Percentiles rank a stretch among this genome's conserved stretches.
Evolutionary conservation across 805 yeast species (phyloP).

Genomic region (Kodamaea fukazawae): DNA sequence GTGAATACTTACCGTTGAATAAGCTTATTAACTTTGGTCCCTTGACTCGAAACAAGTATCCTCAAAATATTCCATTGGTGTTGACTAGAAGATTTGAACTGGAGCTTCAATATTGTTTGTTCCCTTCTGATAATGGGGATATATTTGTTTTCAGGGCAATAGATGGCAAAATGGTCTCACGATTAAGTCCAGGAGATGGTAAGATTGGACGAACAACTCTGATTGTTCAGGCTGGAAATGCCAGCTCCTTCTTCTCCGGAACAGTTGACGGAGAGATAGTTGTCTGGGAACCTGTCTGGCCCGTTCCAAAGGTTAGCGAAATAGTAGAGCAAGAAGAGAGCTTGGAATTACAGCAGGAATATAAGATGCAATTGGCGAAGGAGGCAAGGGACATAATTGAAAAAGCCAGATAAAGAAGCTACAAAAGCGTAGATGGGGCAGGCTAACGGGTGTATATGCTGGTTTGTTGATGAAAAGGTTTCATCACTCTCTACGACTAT

Average conservation of each 20-base stretch:
- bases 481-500: too few relatives aligned
- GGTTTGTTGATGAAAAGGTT: too few relatives aligned
- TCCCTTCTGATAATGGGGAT: constrained; percentile 77
- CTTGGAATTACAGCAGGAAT: background rate
- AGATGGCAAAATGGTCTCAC: constrained; percentile 61
- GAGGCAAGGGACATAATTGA: constrained; percentile 11
- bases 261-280: constrained; percentile 65
- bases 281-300: constrained; percentile 44
- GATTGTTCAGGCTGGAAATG: constrained; percentile 47
- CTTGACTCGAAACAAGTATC: constrained; percentile 59
- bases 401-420: too few relatives aligned
- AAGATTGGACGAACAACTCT: constrained; percentile 48
- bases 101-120: constrained; percentile 55
- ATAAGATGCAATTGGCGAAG: constrained; percentile 7
- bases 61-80: constrained; percentile 49
- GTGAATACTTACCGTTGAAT: constrained; percentile 46
- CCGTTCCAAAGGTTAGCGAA: constrained; percentile 5
- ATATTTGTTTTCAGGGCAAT: constrained; percentile 53
- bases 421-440: too few relatives aligned
- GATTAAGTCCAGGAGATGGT: constrained; percentile 47
- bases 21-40: constrained; percentile 77
- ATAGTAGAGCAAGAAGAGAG: constrained; percentile 6
- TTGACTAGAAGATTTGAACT: constrained; percentile 52
- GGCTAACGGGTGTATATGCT: too few relatives aligned
- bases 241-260: constrained; percentile 53